Evolutionary conservation across 495 filamentous ascomycete species (phyloP), one percentile per base, ranked within the genome.

Genomic region (Articulospora tetracladia): DNA sequence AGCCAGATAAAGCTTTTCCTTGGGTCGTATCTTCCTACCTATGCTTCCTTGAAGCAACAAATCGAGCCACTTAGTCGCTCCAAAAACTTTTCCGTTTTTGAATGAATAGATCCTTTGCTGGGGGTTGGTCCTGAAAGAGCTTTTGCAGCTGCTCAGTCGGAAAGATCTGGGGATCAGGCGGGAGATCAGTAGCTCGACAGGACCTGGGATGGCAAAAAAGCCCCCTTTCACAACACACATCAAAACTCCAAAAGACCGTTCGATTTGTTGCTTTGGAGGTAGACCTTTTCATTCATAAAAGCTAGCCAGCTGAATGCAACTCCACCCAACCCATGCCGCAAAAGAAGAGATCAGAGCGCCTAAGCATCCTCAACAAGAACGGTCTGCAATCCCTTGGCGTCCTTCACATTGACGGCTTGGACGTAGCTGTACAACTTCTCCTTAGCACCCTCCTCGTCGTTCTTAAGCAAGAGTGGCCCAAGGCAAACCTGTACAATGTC

Each of bases 401-500:
- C 88, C 91, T 97, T 98, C 69, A 98, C 94, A 79, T 96, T 96
- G 77, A 98, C 94, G 62, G 93, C 93, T 86, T 98, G 92, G 71
- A 98, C 95, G 81, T 95, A 96, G 76, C 87, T 92, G 86, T 97
- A 98, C 69, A 98, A 86, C 83, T 90, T 93, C 84, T 98, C 88
- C 85, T 95, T 95, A 69, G 94, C 93, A 69, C 90, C 92, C 82
- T 98, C 94, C 83, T 98, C 94, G 76, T 98, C 94, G 83, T 98
- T 98, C n/a, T n/a, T n/a, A n/a, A n/a, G n/a, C n/a, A n/a, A n/a
- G n/a, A n/a, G n/a, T n/a, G n/a, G 32, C 22, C 25, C 19, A 41
- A 39, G 22, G 17, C n/a, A n/a, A n/a, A n/a, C n/a, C n/a, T n/a
- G n/a, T n/a, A n/a, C n/a, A n/a, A n/a, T n/a, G n/a, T n/a, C n/a